Percentiles rank a stretch among this genome's conserved stretches.
phyloP scores from a whole-genome alignment of 1,284 basidiomycete genomes.

The Vanrija humicola region DNA sequence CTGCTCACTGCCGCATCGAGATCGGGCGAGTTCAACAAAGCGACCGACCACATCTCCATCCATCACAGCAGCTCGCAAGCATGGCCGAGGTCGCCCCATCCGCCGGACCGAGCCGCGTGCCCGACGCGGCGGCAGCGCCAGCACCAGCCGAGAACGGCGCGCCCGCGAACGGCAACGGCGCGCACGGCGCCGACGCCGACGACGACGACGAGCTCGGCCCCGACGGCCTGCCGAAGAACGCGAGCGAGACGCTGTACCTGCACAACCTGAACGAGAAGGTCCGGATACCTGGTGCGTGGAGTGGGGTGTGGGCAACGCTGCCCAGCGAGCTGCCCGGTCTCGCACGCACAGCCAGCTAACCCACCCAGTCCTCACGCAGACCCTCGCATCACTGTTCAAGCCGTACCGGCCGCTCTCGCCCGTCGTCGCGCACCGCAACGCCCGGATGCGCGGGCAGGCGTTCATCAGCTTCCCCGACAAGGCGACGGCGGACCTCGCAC shows the following conservation, averaged over 20 bases:
- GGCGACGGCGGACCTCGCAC: conserved; percentile 77
- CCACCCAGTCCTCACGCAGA: conserved; percentile 72
- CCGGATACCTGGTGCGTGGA: conserved; percentile 64
- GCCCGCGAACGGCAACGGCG: not conserved
- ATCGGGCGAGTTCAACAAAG: not conserved
- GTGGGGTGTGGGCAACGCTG: too few relatives aligned
- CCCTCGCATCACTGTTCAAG: conserved; percentile 84
- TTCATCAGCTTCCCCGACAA: conserved; percentile 86
- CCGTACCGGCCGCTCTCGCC: conserved; percentile 87
- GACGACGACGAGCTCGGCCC: conserved; percentile 23
- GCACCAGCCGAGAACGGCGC: not conserved
- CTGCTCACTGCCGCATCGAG: not conserved
- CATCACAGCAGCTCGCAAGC: not conserved
- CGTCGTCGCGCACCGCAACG: conserved; percentile 85
- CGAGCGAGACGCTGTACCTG: conserved; percentile 86
- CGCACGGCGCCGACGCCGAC: conserved; percentile 4
- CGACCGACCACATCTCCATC: not conserved
- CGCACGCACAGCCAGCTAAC: not conserved
- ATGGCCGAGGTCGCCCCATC: conserved; percentile 4
- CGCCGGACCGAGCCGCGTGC: conserved; percentile 19
- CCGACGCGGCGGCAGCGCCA: not conserved
- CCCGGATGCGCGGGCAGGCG: conserved; percentile 97
- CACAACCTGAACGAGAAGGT: conserved; percentile 98
- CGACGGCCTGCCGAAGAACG: conserved; percentile 45
- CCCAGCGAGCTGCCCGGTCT: not conserved